Conservation (phyloP, 805 yeast genomes). For the Pichia ethanolica region DNA sequence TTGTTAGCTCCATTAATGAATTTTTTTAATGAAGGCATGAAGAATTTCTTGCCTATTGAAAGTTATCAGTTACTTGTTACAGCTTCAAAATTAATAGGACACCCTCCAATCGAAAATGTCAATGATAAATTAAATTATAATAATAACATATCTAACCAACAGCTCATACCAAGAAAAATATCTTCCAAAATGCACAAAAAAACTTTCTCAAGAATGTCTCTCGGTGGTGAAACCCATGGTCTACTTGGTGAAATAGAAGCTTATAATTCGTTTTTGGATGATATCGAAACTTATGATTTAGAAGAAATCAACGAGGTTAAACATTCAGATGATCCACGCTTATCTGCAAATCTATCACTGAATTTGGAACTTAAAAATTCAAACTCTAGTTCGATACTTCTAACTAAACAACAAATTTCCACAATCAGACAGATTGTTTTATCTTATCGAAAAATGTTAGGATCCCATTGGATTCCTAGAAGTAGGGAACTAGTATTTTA, state of each 20-base stretch:
- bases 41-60: conserved; percentile 55
- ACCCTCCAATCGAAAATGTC: conserved; percentile 41
- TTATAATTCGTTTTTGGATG: conserved; percentile 27
- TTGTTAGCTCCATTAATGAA: conserved; percentile 65
- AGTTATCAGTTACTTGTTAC: conserved; percentile 53
- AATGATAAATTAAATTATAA: conserved; percentile 27
- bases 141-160: conserved; percentile 32
- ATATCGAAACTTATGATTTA: conserved; percentile 26
- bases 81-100: conserved; percentile 52
- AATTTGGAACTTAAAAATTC: conserved; percentile 24
- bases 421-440: conserved; percentile 44
- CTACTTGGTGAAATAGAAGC: conserved; percentile 24
- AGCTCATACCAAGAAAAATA: conserved; percentile 48
- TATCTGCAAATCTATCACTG: conserved; percentile 22
- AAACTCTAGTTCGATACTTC: conserved; percentile 14
- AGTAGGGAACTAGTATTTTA: conserved; percentile 14
- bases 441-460: conserved; percentile 47
- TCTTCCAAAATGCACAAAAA: conserved; percentile 28
- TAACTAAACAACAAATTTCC: conserved; percentile 32
- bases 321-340: conserved; percentile 10
- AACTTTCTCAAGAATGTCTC: conserved; percentile 21
- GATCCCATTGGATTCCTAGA: conserved; percentile 35
- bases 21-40: conserved; percentile 72
- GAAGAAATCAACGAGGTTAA: conserved; percentile 16
- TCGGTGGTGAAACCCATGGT: conserved; percentile 13